Evolutionary conservation across 23 red algal species (phyloP), one percentile per base, ranked within the genome.

Genomic region (Gracilaria domingensis): DNA sequence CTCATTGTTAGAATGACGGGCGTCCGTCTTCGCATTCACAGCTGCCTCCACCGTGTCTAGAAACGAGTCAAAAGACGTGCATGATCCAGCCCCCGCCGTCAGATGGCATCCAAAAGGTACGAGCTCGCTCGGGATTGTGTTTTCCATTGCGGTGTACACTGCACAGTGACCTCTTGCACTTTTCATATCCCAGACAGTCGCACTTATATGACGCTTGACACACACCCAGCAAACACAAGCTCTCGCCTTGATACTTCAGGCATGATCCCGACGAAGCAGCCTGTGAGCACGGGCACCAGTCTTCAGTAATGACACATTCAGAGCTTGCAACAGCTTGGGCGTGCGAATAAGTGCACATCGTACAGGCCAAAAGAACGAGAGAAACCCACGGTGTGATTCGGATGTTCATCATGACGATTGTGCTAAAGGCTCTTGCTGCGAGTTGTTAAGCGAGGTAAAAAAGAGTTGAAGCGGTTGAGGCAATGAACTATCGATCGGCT

Each of bases 131-230:
- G 67, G 61, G 60, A 87, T 87, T 5, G 33, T 64, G 28, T 75
- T 42, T 23, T 53, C 66, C 37, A 87, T 58, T n/a, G 66, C 26
- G n/a, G 67, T 87, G 53, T 87, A 53, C 26, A 66, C 64, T 2
- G 39, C 42, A 72, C 64, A 87, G 23, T 48, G 83, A 87, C 29
- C 57, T 53, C n/a, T 56, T 48, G 44, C 83, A 87, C 49, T 60
- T 53, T 75, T 87, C 64, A 73, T 87, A 75, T 66, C 45, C 66
- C 7, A 75, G 67, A 57, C 83, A 87, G 54, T 87, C 83, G 25
- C 66, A 87, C 1, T 73, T 69, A 18, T 87, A 87, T 47, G 56
- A 59, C 14, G 66, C 66, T 24, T 87, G 57, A 20, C 83, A 87
- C 44, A 44, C 13, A 28, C 83, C 42, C 17, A 87, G 42, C 54